Base-by-base conservation (phyloP, 371 early-diverging fungal species). In the Lichtheimia ornata region DNA sequence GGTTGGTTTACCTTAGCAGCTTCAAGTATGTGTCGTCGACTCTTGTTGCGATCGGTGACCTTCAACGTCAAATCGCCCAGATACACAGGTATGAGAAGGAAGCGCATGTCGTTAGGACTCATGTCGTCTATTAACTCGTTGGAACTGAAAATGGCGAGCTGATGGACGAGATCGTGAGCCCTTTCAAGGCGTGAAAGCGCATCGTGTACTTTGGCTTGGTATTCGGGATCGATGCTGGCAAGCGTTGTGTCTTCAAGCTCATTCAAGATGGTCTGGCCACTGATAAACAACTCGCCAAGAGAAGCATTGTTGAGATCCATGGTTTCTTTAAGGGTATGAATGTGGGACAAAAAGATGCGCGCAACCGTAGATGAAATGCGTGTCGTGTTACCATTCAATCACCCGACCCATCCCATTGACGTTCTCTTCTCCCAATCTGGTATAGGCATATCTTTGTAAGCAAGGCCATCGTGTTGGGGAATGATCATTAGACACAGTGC, bases 71-170 rank as follows among this genome's bases (percentile, higher is more conserved):
- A 67, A 30, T 90, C 86, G 14, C 91, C 95, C 13, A 92, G 71
- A 63, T 92, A 94, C n/a, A 84, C 87, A n/a, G 88, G 77, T 13
- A 87, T 78, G 24, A 95, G 67, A 0, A 96, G 64, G 60, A 87
- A 92, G 45, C 89, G 81, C 42, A 97, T 74, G 70, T 95, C 92
- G 28, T 81, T 74, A 5, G 94, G 89, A 62, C 88, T 89, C 53
- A 95, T 88, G 66, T 97, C 97, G 15, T 97, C 94, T 43, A 93
- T 50, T 5, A 86, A 77, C 65, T 97, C 97, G 72, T 97, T 96
- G 12, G 77, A 77, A 67, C 94, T 93, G 66, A 96, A 96, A 35
- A 96, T 69, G 18, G 83, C 74, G 17, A 93, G 84, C 24, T 79
- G 70, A 22, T 79, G 73, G 15, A 91, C 83, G 58, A 88, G 70